Evolutionary conservation across 768 basidiomycete genomes (phyloP), one percentile per base, ranked within the genome.

Genomic region (Crassisporium funariophilum): DNA sequence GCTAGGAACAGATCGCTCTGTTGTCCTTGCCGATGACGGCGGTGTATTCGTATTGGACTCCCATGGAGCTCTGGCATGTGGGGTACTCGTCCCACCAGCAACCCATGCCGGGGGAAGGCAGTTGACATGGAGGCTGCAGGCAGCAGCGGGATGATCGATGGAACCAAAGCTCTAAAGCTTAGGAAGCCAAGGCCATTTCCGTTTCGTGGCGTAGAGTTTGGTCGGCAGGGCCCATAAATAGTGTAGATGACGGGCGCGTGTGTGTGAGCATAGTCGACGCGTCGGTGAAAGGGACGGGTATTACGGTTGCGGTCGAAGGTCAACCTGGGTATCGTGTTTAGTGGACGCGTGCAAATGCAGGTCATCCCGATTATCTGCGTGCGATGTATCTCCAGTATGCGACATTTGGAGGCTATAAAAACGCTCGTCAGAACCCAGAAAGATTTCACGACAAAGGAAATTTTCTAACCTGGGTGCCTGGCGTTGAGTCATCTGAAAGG

Each of bases 401-500:
- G 20, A 62, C 46, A 50, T 77, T 79, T 39, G 76, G 77, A 35
- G 60, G 64, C 61, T 60, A 27, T 16, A 47, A 42, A 34, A 22
- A 10, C 2, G 29, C 35, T 24, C 33, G 44, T 46, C n/a, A 52
- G 33, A 22, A 38, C n/a, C 19, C 7, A 15, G 36, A 5, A 5
- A 17, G 48, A 46, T 31, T 19, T 37, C 25, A 23, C 4, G 27
- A 38, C 16, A 42, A 43, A 27, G 23, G 33, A 29, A 19, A n/a
- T n/a, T n/a, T n/a, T 35, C 61, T 42, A 21, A 72, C 69, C 67
- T 67, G 65, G 13, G 82, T 83, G 37, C 75, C 72, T 0, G 75
- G 71, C 5, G 76, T 78, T 9, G 85, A 84, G 42, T 81, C 69
- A 67, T 88, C 86, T 87, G 46, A 20, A 40, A 44, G 7, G 37